These are phyloP conservation scores for Cornus controversa DNA, from an alignment of 148 eudicot species.

Conservation along the genomic window DNA sequence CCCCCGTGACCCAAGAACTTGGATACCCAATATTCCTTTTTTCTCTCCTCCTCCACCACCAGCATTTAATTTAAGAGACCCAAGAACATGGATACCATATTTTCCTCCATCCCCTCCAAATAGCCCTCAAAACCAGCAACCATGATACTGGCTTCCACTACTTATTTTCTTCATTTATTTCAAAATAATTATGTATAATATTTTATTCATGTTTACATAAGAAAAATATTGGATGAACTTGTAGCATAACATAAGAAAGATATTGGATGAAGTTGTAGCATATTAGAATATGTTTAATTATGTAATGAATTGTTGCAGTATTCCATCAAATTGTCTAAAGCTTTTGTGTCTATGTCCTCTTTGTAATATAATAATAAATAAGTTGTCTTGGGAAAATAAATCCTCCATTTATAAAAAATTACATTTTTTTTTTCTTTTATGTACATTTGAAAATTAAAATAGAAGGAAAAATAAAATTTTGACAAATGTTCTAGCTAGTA, in stretches of 20 bases:
- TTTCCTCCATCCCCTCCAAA: conserved; percentile 29
- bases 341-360: no score
- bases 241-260: not conserved
- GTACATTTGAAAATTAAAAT: no score
- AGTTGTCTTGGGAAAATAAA: no score
- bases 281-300: not conserved
- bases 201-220: not conserved
- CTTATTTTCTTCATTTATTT: not conserved
- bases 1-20: conserved; percentile 28
- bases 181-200: not conserved
- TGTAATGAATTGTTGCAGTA: not conserved
- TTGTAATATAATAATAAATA: no score
- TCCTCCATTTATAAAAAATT: no score
- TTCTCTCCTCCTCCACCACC: conserved; percentile 16
- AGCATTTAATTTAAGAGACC: conserved; percentile 24
- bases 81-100: conserved; percentile 36
- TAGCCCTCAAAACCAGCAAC: conserved; percentile 22
- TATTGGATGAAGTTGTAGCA: not conserved
- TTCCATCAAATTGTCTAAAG: not conserved
- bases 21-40: conserved; percentile 29
- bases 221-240: no score
- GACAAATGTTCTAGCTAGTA: no score
- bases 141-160: conserved; percentile 7
- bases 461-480: no score
- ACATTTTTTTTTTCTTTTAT: no score